Base-by-base conservation (phyloP, 176 grass and related monocot genomes). In the Cenchrus purpureus region DNA sequence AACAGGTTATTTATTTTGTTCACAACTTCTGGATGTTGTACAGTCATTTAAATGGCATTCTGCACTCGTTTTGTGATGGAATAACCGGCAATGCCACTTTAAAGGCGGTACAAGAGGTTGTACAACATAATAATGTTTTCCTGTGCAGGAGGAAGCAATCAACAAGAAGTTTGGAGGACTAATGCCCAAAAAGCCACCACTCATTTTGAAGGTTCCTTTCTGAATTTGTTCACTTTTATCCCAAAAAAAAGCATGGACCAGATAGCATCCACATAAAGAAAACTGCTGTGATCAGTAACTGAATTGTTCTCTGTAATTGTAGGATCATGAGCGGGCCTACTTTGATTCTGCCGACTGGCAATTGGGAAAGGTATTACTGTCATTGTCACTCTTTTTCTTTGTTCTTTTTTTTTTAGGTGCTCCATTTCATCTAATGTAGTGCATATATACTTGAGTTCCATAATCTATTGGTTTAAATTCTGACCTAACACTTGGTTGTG, bases 321-420 rank as follows among this genome's bases (percentile, higher is more conserved):
- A 97, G 94, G 94, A 97, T 80, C 92, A 97, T 73, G 94, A 97
- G 51, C 92, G 94, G 62, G 94, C 94, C 34, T 97, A 94, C 70
- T 97, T 97, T 71, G 94, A 97, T 89, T 97, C 94, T 85, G 94
- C 94, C 65, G 94, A 97, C 77, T 97, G 94, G 94, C 92, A 92
- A 89, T 78, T 97, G 71, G 94, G 94, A 82, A 97, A 97, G 89
- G 94, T 97, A 91, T 46, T 54, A 25, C 22, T 25, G 22, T 25
- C 22, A 32, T 65, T 13, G 19, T 28, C 55, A 66, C 60, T 42
- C n/a, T 55, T 74, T 76, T 55, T 25, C 22, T 4, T 71, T 71
- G 34, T 12, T 3, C 43, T 72, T 73, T 50, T 3, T 40, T 54
- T 67, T 63, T 1, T 79, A 4, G 6, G 44, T 45, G 17, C 66